Evolutionary conservation across 164 flowering plant species (phyloP).

Genomic region (Dillenia suffruticosa): DNA sequence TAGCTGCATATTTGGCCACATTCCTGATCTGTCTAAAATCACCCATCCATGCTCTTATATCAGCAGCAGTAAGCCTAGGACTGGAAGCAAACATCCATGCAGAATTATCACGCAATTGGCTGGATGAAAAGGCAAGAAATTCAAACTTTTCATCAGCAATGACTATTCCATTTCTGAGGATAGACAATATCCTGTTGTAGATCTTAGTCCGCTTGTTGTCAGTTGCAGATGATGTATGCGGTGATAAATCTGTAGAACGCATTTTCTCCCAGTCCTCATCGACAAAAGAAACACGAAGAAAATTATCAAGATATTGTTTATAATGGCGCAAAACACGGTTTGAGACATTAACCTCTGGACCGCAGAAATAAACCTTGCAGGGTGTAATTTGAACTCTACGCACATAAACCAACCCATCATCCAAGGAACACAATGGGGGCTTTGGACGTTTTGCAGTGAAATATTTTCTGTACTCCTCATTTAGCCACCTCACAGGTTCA

Average conservation of each 20-base stretch:
- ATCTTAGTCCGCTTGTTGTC: constrained; percentile 35
- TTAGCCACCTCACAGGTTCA: constrained; percentile 68
- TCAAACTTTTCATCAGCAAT: constrained; percentile 84
- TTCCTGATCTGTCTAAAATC: constrained; percentile 62
- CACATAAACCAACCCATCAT: constrained; percentile 66
- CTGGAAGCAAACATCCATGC: constrained; percentile 89
- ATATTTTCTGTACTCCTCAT: constrained; percentile 41
- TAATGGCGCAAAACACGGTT: constrained; percentile 68
- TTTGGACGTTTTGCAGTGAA: constrained; percentile 10
- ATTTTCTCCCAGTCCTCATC: constrained; percentile 74
- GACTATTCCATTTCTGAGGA: constrained; percentile 52
- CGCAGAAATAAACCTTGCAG: constrained; percentile 60
- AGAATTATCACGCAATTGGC: constrained; percentile 80
- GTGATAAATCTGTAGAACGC: constrained; percentile 49
- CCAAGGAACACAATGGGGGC: constrained; percentile 41
- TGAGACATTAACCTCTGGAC: constrained; percentile 78
- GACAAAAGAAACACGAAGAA: constrained; percentile 74
- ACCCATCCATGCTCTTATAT: constrained; percentile 82
- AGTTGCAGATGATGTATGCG: constrained; percentile 23
- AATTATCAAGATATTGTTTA: constrained; percentile 47
- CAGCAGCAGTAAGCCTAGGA: constrained; percentile 44
- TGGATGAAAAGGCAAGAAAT: constrained; percentile 87
- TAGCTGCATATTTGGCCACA: constrained; percentile 88
- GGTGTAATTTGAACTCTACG: constrained; percentile 82
- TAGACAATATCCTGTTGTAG: constrained; percentile 54